Evolutionary conservation across 164 flowering plant genomes (phyloP), one percentile per base, ranked within the genome.

Genomic region (Tetrastigma voinierianum): DNA sequence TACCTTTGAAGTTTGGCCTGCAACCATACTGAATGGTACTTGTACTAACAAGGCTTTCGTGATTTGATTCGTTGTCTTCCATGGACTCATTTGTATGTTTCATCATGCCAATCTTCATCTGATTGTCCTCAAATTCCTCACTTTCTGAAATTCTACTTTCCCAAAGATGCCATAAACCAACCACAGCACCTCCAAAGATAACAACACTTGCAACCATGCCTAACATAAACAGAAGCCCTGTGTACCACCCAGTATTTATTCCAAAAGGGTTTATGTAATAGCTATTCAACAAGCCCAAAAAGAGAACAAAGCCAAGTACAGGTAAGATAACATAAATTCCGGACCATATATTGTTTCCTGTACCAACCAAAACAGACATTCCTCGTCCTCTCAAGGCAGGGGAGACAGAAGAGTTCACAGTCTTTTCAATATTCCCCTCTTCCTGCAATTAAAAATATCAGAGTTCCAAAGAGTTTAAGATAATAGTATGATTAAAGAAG

Each of bases 291-390:
- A 88, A 62, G 32, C 76, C 83, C 70, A 81, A 17, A 2, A 78
- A 55, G 44, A 83, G 43, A n/a, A 81, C 59, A 59, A 91, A 83
- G 2, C 97, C 98, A 10, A 86, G 45, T 9, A 82, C 87, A 0
- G 93, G 85, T n/a, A 72, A 57, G 24, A 83, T 44, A 12, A 86
- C 67, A 57, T 90, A 94, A 7, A 84, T 46, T 54, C 96, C 93
- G 21, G 89, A 76, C 97, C 96, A 94, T 62, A 83, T 46, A 18
- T 69, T 80, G 69, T 87, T 70, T 55, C 93, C 96, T 46, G 98
- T 94, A 10, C 97, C 97, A 74, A 82, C 98, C 82, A 90, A 77
- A 67, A 71, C 80, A 46, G 97, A 95, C 80, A 95, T 86, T 70
- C 74, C 72, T 64, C 69, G 40, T 17, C 81, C 78, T 18, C 62